Percentiles rank a stretch among this genome's conserved stretches.
Evolutionary conservation across 768 basidiomycete genomes (phyloP).

Genomic region (Cystobasidium onofrii): DNA sequence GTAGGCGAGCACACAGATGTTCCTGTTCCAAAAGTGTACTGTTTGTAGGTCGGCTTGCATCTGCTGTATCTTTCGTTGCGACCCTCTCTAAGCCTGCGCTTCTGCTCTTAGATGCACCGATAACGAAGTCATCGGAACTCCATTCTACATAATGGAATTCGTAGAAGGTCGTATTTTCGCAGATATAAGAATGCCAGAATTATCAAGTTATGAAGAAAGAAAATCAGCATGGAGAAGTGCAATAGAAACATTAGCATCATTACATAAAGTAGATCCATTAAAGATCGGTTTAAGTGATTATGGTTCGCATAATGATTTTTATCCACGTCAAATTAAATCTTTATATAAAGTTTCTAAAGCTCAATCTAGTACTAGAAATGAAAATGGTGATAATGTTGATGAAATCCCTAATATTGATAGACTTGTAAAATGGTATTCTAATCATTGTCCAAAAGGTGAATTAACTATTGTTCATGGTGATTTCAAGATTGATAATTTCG

Average conservation of each 20-base stretch:
- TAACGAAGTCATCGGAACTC: constrained; percentile 65
- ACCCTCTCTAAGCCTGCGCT: not conserved
- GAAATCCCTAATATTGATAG: constrained; percentile 67
- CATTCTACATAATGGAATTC: constrained; percentile 96
- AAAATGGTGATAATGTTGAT: constrained; percentile 50
- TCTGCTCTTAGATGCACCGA: constrained; percentile 58
- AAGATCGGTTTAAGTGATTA: constrained; percentile 63
- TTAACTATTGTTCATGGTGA: constrained; percentile 82
- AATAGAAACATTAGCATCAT: constrained; percentile 59
- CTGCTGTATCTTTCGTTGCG: no score
- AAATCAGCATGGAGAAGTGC: constrained; percentile 76
- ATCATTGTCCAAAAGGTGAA: constrained; percentile 61
- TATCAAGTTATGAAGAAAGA: constrained; percentile 54
- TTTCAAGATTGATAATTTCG: constrained; percentile 93
- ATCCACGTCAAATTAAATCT: constrained; percentile 86
- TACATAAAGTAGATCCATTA: constrained; percentile 59
- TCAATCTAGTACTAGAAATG: constrained; percentile 58
- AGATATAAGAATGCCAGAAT: constrained; percentile 65
- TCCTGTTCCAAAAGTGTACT: constrained; percentile 75
- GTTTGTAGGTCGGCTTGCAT: constrained; percentile 48
- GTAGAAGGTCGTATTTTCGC: constrained; percentile 89
- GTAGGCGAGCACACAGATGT: constrained; percentile 71
- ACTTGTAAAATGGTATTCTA: constrained; percentile 66
- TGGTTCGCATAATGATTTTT: constrained; percentile 70
- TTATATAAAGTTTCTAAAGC: constrained; percentile 69